Percentiles rank a stretch among this genome's conserved stretches.
phyloP scores from a whole-genome alignment of 208 protist genomes.

The Lotmaria passim region DNA sequence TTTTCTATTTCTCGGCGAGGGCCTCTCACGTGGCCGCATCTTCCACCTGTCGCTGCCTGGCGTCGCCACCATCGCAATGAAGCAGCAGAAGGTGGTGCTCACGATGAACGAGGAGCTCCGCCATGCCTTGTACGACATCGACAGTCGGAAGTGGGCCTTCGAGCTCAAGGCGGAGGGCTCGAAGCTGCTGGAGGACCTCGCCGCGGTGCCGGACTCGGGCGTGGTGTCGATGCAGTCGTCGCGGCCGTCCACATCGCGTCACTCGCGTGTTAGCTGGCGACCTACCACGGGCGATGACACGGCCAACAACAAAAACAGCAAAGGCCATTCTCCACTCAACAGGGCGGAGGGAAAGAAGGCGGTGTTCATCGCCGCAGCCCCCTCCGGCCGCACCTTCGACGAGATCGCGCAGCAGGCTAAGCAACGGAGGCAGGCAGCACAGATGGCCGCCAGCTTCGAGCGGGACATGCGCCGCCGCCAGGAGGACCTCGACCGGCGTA shows the following conservation, averaged over 20 bases:
- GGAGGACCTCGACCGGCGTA: constrained; percentile 24
- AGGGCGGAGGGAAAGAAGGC: constrained; percentile 36
- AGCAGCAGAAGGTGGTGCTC: constrained; percentile 60
- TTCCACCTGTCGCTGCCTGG: constrained; percentile 73
- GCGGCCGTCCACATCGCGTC: constrained; percentile 42
- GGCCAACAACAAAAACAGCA: not conserved
- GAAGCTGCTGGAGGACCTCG: constrained; percentile 33
- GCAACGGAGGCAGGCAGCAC: constrained; percentile 36
- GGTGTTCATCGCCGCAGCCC: constrained; percentile 69
- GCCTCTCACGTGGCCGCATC: constrained; percentile 64
- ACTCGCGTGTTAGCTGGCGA: constrained; percentile 35
- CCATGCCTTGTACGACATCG: constrained; percentile 68
- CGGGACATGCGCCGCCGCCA: constrained; percentile 30
- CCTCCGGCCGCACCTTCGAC: constrained; percentile 72
- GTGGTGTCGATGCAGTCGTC: constrained; percentile 28
- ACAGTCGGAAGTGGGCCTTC: constrained; percentile 72
- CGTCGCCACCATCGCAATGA: constrained; percentile 65
- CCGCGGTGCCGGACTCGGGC: constrained; percentile 2
- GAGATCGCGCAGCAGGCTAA: constrained; percentile 72
- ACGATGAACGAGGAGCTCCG: constrained; percentile 59
- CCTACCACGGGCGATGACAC: not conserved
- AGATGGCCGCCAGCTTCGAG: constrained; percentile 19
- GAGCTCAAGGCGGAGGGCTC: constrained; percentile 47
- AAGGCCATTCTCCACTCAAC: no score
- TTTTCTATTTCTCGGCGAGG: constrained; percentile 84